Evolutionary conservation across 768 basidiomycete genomes (phyloP).

Genomic region (Termitomyces sp.): DNA sequence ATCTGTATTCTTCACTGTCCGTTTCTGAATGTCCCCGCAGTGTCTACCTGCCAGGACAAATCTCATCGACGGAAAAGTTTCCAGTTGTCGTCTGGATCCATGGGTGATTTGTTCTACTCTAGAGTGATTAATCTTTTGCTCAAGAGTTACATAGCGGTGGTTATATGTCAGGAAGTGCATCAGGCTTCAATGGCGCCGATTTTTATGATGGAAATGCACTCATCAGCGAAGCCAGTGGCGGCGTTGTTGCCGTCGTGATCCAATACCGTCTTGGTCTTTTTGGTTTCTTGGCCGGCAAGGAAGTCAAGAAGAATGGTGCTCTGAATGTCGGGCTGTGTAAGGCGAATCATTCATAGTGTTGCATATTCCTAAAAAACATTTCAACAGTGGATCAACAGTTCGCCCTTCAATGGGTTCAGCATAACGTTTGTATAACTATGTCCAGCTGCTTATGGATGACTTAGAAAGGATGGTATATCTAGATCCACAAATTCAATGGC

Average conservation of each 20-base stretch:
- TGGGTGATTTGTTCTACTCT: conserved; percentile 21
- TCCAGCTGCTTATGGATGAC: background rate
- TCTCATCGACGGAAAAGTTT: conserved; percentile 18
- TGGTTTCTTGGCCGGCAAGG: conserved; percentile 40
- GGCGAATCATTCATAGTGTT: background rate
- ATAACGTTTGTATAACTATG: conserved; percentile 24
- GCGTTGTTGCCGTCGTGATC: conserved; percentile 30
- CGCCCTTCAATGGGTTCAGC: conserved; percentile 38
- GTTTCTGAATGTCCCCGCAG: conserved; percentile 12
- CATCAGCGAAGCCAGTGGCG: conserved; percentile 25
- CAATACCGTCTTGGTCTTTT: conserved; percentile 41
- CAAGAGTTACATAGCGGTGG: conserved; percentile 20
- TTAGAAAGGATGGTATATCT: conserved; percentile 10
- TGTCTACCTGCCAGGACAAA: conserved; percentile 29
- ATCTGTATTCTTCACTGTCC: background rate
- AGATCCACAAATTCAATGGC: conserved; percentile 51
- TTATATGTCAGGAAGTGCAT: conserved; percentile 25
- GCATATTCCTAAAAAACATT: conserved; percentile 8
- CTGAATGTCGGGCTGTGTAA: conserved; percentile 45
- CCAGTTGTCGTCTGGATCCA: conserved; percentile 41
- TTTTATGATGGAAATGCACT: conserved; percentile 22
- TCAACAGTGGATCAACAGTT: conserved; percentile 36
- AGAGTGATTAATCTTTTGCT: background rate
- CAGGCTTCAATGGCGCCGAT: conserved; percentile 19
- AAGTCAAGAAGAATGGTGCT: conserved; percentile 34